Conservation (phyloP, 148 eudicot genomes). For the Camellia sinensis region DNA sequence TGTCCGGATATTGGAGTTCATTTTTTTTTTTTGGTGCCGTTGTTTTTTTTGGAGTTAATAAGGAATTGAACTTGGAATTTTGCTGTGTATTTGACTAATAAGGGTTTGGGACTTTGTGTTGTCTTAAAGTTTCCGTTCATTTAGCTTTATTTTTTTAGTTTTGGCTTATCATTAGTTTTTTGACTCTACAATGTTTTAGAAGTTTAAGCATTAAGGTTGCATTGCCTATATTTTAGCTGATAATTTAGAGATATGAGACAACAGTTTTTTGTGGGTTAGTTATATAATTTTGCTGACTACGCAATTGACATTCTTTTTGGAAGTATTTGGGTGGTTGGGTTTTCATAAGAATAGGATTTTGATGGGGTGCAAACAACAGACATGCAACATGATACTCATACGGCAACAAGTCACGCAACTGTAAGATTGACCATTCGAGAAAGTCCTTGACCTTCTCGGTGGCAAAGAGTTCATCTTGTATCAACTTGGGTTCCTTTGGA, state of each 20-base stretch:
- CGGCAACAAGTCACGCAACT: too few species aligned
- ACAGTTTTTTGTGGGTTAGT: background rate
- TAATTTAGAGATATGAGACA: background rate
- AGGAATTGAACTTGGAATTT: background rate
- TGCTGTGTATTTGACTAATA: background rate
- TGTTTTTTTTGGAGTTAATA: background rate
- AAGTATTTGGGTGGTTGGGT: background rate
- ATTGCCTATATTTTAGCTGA: background rate
- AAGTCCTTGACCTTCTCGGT: too few species aligned
- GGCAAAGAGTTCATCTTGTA: too few species aligned
- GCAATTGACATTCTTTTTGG: background rate
- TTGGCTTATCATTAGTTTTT: background rate
- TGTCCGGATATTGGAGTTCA: background rate
- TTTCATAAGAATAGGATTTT: background rate
- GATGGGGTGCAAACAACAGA: background rate
- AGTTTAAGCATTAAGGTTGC: background rate
- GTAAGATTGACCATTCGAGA: too few species aligned
- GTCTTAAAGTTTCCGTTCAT: background rate
- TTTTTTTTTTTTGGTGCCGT: background rate
- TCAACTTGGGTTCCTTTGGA: too few species aligned
- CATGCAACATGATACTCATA: too few species aligned
- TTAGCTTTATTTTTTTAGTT: background rate
- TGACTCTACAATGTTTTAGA: background rate
- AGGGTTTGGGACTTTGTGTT: background rate
- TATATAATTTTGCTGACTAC: background rate